Evolutionary conservation across 2,329 filamentous ascomycete species (phyloP).

Genomic region (Phaeophleospora eucalypticola): DNA sequence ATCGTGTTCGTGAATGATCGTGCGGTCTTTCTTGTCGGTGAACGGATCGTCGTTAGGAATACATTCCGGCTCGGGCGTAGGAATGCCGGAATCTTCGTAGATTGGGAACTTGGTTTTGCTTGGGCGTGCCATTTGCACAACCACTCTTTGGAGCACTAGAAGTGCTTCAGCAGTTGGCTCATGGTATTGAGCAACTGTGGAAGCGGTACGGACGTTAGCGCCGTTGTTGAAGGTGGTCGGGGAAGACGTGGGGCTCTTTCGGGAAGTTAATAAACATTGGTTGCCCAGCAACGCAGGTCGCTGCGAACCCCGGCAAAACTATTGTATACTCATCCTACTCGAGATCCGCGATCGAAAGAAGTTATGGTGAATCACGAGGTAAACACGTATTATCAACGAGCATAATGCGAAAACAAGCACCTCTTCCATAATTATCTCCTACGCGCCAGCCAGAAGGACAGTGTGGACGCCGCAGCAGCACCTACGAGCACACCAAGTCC

Average conservation of each 20-base stretch:
- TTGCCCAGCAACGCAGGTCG: not conserved
- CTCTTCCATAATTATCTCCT: not conserved
- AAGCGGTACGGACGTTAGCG: not conserved
- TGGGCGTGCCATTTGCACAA: slow-evolving; percentile 52
- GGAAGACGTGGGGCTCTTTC: not conserved
- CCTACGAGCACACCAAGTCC: not conserved
- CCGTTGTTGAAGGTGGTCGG: not conserved
- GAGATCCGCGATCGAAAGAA: no score
- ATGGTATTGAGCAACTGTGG: not conserved
- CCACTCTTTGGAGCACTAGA: slow-evolving; percentile 1
- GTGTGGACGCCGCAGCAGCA: not conserved
- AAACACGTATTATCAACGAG: no score
- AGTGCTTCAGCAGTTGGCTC: not conserved
- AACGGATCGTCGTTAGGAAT: slow-evolving; percentile 4
- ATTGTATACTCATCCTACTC: no score
- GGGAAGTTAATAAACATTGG: not conserved
- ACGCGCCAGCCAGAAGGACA: not conserved
- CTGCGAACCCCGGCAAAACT: not conserved
- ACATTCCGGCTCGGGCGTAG: slow-evolving; percentile 5
- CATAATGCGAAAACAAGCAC: no score
- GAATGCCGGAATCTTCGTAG: slow-evolving; percentile 14
- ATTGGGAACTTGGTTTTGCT: slow-evolving; percentile 31
- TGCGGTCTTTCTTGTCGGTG: not conserved
- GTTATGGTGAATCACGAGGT: no score
- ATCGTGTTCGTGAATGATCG: slow-evolving; percentile 1